These are phyloP conservation scores for Globisporangium recalcitrans DNA, from an alignment of 352 stramenopile species.

Conservation along the genomic window DNA sequence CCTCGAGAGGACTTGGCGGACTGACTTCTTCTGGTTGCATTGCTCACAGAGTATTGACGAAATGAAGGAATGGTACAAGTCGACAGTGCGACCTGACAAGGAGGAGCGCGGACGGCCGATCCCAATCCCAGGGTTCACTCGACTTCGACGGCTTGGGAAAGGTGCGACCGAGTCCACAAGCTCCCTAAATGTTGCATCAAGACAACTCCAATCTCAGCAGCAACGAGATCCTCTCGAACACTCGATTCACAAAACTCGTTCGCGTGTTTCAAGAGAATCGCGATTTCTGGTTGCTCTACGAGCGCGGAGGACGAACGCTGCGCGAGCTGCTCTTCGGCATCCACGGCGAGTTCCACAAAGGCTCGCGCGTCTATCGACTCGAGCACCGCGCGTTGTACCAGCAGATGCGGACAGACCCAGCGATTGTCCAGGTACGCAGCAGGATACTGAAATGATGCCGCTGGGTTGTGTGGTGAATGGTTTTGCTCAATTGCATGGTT, in stretches of 20 bases:
- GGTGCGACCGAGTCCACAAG: background rate
- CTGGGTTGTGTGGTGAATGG: no score
- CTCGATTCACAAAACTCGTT: background rate
- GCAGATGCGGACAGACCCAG: slow-evolving; percentile 4
- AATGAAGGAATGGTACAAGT: slow-evolving; percentile 7
- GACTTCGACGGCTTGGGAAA: slow-evolving; percentile 8
- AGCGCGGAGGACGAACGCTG: background rate
- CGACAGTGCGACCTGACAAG: background rate
- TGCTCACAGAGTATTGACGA: background rate
- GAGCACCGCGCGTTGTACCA: slow-evolving; percentile 4
- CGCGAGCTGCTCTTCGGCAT: slow-evolving; percentile 6
- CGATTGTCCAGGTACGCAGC: slow-evolving; percentile 1
- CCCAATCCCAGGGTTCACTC: slow-evolving; percentile 6
- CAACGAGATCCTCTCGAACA: background rate
- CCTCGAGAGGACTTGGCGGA: background rate
- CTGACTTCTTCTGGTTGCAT: background rate
- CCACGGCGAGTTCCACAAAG: slow-evolving; percentile 8
- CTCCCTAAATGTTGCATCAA: no score
- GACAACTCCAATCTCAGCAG: background rate
- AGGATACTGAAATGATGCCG: background rate
- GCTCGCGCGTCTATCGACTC: slow-evolving; percentile 6
- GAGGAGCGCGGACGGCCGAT: background rate
- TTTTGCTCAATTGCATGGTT: background rate
- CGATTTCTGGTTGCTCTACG: slow-evolving; percentile 11
- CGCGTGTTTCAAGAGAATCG: slow-evolving; percentile 1